Conservation (phyloP, 2,329 filamentous ascomycete genomes). For the Talaromyces islandicus region DNA sequence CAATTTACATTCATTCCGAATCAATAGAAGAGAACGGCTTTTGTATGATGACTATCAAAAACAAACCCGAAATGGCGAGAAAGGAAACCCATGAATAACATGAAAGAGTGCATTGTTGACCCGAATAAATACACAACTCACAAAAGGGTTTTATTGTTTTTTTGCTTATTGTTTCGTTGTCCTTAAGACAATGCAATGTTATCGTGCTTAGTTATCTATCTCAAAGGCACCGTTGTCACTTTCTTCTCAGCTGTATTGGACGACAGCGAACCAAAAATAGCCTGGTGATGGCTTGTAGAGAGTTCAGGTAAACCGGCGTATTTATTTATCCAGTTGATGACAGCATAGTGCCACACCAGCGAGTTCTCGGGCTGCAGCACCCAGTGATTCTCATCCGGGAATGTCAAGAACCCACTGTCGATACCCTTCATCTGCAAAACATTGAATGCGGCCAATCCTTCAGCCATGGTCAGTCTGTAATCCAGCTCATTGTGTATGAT, state of each 20-base stretch:
- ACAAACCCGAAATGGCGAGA: neutral
- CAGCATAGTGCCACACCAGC: conserved; percentile 81
- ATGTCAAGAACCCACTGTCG: conserved; percentile 71
- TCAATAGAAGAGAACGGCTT: neutral
- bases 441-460: conserved; percentile 81
- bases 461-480: conserved; percentile 78
- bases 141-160: neutral
- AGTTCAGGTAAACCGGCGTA: conserved; percentile 49
- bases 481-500: conserved; percentile 88
- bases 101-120: neutral
- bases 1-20: neutral
- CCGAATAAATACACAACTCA: neutral
- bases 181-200: neutral
- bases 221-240: conserved; percentile 5
- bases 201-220: neutral
- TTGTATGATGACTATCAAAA: neutral
- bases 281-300: conserved; percentile 12
- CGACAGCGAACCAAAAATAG: neutral
- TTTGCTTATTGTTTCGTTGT: neutral
- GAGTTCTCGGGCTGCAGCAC: conserved; percentile 89
- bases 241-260: neutral
- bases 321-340: conserved; percentile 68
- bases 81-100: neutral
- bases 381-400: conserved; percentile 77
- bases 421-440: conserved; percentile 70